Evolutionary conservation across 345 rosid species (phyloP).

Genomic region (Kernera saxatilis): DNA sequence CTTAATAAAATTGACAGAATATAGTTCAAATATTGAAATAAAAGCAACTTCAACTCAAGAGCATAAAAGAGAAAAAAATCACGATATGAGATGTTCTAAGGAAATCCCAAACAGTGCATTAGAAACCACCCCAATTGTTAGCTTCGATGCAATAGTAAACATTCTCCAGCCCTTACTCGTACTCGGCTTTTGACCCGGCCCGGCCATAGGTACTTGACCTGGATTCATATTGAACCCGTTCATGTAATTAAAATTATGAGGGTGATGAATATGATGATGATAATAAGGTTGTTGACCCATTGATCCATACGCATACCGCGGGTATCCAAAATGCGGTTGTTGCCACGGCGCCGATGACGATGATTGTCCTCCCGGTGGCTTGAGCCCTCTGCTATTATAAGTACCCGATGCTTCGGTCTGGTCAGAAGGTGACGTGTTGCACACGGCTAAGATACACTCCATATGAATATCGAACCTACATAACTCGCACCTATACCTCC

Average conservation of each 20-base stretch:
- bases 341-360: not conserved
- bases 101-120: slow-evolving; percentile 15
- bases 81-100: too few relatives aligned
- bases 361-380: not conserved
- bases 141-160: slow-evolving; percentile 22
- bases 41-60: too few relatives aligned
- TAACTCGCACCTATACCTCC: slow-evolving; percentile 38
- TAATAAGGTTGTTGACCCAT: slow-evolving; percentile 14
- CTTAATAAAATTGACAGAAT: too few relatives aligned
- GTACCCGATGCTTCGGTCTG: not conserved
- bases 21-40: too few relatives aligned
- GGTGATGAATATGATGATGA: not conserved
- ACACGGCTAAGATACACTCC: slow-evolving; percentile 26
- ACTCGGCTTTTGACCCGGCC: not conserved
- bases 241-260: not conserved
- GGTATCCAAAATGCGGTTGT: not conserved
- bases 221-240: not conserved
- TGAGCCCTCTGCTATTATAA: not conserved
- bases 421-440: slow-evolving; percentile 12
- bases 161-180: slow-evolving; percentile 25
- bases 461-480: slow-evolving; percentile 37
- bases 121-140: slow-evolving; percentile 21
- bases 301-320: not conserved
- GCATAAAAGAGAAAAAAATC: too few relatives aligned
- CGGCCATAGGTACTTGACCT: not conserved